phyloP scores from a whole-genome alignment of 768 basidiomycete genomes.

The Rhizopogon rudus region DNA sequence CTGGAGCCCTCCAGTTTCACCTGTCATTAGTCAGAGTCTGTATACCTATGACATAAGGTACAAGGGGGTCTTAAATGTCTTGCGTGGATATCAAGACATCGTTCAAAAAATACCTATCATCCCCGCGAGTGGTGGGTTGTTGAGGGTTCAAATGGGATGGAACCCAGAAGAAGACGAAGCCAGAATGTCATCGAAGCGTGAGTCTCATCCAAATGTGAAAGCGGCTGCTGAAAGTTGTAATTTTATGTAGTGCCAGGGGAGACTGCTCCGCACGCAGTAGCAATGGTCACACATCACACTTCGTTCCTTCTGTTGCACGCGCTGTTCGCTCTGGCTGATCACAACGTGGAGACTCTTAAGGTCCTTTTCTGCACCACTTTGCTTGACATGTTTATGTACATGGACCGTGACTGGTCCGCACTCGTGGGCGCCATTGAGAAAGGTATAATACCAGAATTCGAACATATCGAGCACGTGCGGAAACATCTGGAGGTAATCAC shows the following conservation, averaged over 20 bases:
- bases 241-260: constrained; percentile 5
- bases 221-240: not conserved
- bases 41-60: not conserved
- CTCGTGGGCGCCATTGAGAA: constrained; percentile 11
- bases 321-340: constrained; percentile 11
- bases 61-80: not conserved
- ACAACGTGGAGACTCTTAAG: constrained; percentile 9
- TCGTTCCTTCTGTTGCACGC: constrained; percentile 12
- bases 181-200: constrained; percentile 1
- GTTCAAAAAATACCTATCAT: constrained; percentile 7
- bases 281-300: constrained; percentile 8
- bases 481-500: constrained; percentile 12
- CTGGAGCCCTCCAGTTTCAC: not conserved
- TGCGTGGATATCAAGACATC: not conserved
- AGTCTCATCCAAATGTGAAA: not conserved
- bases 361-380: constrained; percentile 13
- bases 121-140: not conserved
- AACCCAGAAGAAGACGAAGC: constrained; percentile 9
- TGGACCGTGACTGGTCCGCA: constrained; percentile 17
- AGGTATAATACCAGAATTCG: constrained; percentile 12
- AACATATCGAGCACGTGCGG: constrained; percentile 12
- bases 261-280: constrained; percentile 6
- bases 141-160: constrained; percentile 10
- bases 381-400: constrained; percentile 15
- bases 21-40: not conserved